A percentile compares a stretch with the other conserved stretches of the same genome.
Conservation (phyloP, 805 yeast species). For the Candida patagonica region DNA sequence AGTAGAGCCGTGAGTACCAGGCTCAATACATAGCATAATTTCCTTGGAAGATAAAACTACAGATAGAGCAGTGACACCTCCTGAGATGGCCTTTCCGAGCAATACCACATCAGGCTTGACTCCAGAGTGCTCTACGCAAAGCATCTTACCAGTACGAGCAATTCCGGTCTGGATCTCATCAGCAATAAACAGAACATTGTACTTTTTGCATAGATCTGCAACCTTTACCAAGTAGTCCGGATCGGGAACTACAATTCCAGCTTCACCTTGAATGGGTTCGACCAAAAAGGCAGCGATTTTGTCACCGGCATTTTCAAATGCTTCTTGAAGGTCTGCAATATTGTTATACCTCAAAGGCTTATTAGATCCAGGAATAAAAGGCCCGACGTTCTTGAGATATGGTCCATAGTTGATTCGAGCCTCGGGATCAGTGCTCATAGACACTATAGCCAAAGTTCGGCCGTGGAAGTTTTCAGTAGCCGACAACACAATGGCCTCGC, state of each 20-base stretch:
- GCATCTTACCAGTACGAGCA: slow-evolving; percentile 92
- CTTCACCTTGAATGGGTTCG: slow-evolving; percentile 98
- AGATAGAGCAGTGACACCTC: slow-evolving; percentile 89
- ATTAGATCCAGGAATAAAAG: slow-evolving; percentile 67
- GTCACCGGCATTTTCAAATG: slow-evolving; percentile 75
- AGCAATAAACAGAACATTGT: slow-evolving; percentile 83
- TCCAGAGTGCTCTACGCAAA: slow-evolving; percentile 78
- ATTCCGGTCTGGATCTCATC: slow-evolving; percentile 98
- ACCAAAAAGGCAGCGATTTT: slow-evolving; percentile 82
- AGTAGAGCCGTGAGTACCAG: slow-evolving; percentile 97
- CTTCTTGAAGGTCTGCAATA: slow-evolving; percentile 77
- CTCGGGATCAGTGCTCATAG: slow-evolving; percentile 94
- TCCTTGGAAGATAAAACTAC: slow-evolving; percentile 86
- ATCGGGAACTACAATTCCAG: slow-evolving; percentile 95
- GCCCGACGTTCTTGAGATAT: slow-evolving; percentile 73
- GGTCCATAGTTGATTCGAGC: slow-evolving; percentile 88
- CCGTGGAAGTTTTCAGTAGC: slow-evolving; percentile 94
- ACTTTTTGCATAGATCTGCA: slow-evolving; percentile 61
- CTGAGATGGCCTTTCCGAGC: slow-evolving; percentile 90
- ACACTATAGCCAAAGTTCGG: slow-evolving; percentile 87
- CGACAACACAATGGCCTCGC: slow-evolving; percentile 79
- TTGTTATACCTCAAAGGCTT: slow-evolving; percentile 69
- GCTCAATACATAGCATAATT: slow-evolving; percentile 79
- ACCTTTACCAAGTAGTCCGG: slow-evolving; percentile 67
- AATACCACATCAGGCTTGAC: slow-evolving; percentile 85